Evolutionary conservation across 2,329 filamentous ascomycete genomes (phyloP), one percentile per base, ranked within the genome.

Genomic region (Nemania sp.): DNA sequence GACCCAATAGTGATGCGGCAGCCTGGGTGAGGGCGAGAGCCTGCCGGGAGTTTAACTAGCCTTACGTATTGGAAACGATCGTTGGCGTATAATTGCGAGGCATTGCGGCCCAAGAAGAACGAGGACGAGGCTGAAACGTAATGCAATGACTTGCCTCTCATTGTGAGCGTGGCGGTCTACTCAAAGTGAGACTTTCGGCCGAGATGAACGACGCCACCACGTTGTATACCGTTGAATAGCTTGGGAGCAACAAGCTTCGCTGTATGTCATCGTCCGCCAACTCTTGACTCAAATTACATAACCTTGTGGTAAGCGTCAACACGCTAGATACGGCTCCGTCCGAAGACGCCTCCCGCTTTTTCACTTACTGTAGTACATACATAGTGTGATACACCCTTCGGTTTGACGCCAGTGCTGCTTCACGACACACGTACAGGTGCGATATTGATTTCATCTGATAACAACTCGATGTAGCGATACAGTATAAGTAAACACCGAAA

Each of bases 391-490:
- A 49, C 51, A 13, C 38, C 15, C 52, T 51, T n/a, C 5, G 22
- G 61, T 49, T 27, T 38, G 22, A 59, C 24, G 45, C 45, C 38
- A 29, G 52, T 64, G 41, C 24, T 29, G 56, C 61, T 59, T 29
- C 27, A 62, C 32, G 53, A 53, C 27, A 32, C 10, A 47, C 4
- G 15, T 38, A 22, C n/a, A 51, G n/a, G 29, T 15, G 15, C 20
- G 41, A 5, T 22, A 43, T 38, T 53, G 32, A 41, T 55, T 26
- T 57, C 38, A 43, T 57, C 35, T 29, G 32, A 52, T 24, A 49
- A 47, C 41, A 55, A 24, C 43, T 49, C 24, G n/a, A 66, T 56
- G 66, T 68, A 68, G 45, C 27, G 43, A 32, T 59, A 66, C 66
- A 68, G 66, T 68, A 63, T 20, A 53, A 7, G 6, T 55, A 45